Conservation (phyloP, 257 asterid genomes). For the Cruciata laevipes region DNA sequence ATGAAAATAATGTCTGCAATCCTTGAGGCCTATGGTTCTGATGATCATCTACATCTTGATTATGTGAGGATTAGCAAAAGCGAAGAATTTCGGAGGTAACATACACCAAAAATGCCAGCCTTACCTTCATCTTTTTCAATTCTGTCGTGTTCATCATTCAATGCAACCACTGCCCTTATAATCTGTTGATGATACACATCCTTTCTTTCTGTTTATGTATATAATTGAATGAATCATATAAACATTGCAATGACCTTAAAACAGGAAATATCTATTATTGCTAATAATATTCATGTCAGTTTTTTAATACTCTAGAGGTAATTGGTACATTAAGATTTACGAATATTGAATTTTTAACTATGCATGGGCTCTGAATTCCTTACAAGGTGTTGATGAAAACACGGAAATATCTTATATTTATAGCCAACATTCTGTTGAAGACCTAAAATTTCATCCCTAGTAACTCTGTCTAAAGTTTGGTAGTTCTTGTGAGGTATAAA, state of each 20-base stretch:
- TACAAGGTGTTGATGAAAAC: neutral
- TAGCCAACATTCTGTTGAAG: neutral
- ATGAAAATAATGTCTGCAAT: slow-evolving; percentile 71
- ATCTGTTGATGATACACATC: neutral
- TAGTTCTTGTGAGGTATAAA: neutral
- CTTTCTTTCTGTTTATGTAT: neutral
- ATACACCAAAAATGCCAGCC: neutral
- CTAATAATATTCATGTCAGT: neutral
- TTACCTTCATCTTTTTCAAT: neutral
- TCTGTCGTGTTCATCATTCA: no score
- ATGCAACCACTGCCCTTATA: neutral
- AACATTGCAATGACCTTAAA: neutral
- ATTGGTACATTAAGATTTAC: neutral
- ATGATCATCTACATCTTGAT: slow-evolving; percentile 57
- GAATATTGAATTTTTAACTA: neutral
- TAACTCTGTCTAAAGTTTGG: neutral
- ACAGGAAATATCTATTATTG: neutral
- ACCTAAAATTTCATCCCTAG: neutral
- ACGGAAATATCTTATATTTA: neutral
- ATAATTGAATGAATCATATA: neutral
- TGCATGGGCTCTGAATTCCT: neutral
- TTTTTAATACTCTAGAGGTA: neutral
- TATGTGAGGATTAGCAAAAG: slow-evolving; percentile 75
- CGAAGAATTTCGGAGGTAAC: slow-evolving; percentile 93
- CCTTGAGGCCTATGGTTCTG: slow-evolving; percentile 73